Evolutionary conservation across 225 moss, liverwort and hornwort genomes (phyloP), one percentile per base, ranked within the genome.

Genomic region (Sphagnum tenellum): DNA sequence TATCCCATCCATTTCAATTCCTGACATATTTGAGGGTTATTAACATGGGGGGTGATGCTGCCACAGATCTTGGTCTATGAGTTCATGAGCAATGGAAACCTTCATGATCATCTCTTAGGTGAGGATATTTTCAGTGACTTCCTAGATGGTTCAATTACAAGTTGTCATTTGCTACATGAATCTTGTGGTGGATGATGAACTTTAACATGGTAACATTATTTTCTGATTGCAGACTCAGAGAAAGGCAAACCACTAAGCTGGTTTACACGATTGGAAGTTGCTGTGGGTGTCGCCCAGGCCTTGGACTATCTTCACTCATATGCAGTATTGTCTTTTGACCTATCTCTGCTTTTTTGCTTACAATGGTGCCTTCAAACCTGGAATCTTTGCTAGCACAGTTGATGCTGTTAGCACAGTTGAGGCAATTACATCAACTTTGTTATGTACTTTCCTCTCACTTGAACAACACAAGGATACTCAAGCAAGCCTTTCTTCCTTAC

Each of bases 41-140:
- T 49, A 3, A 9, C 50, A 6, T 5, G n/a, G 48, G 64, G 47
- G 46, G 2, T 47, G 46, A 9, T 64, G 64, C 11, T 50, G 8
- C 8, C 61, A 69, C 75, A 92, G 89, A 85, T 92, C 64, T 71
- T 96, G 47, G 92, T 96, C 12, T 96, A 96, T 47, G 92, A 96
- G 70, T 96, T 85, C 71, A 92, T 92, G 89, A 74, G 81, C 61
- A 83, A 86, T 53, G 95, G 95, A 46, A 86, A 92, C 61, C 72
- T 96, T 56, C 77, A 89, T 53, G 76, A 89, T 5, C 72, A 80
- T 48, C 60, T 94, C 10, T 79, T 75, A 4, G 69, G 79, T 77
- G 71, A 61, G 52, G 29, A 29, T 29, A 29, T 29, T 29, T 12
- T 48, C 9, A 12, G 5, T 3, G 44, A 8, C 10, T 62, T 53